Evolutionary conservation across 2,329 filamentous ascomycete genomes (phyloP), one percentile per base, ranked within the genome.

Genomic region (Cladophialophora carrionii): DNA sequence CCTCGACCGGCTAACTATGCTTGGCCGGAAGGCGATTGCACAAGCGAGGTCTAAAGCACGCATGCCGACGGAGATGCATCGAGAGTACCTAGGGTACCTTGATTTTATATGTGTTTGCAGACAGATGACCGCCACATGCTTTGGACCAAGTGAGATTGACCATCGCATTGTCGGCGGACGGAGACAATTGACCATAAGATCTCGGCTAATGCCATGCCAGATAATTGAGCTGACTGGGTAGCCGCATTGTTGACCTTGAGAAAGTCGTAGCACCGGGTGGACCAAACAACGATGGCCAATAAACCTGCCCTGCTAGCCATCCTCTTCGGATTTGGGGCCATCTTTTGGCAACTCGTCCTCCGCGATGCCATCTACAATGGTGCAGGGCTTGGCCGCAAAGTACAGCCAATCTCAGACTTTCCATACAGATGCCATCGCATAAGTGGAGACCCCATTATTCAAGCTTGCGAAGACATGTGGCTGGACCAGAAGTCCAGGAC

Each of bases 391-490:
- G 73, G 72, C 2, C 75, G 76, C 10, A 62, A 66, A 22, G 57
- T 78, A 53, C 69, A 71, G 22, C 67, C 74, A 2, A 70, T 78
- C 60, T 71, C 73, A 2, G 70, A 73, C 4, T 78, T 77, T 63
- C 71, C 69, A 54, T 73, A 74, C 68, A 62, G 37, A 55, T 74
- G 72, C 62, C 64, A 60, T 48, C 73, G 71, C 52, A 63, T 72
- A 54, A 62, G 56, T 34, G 66, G 66, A n/a, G 73, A 72, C 62
- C 69, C 65, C 64, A 74, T 67, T 55, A 69, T 74, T n/a, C 71
- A 72, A 51, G 72, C 71, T 31, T 75, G 72, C 37, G 74, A 75
- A 52, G 73, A 75, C 31, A 68, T 74, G 55, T 74, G 73, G 73
- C 63, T 75, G 20, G 72, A 74, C 46, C 57, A 71, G 6, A 58